A percentile compares a stretch with the other conserved stretches of the same genome.
Conservation (phyloP, 257 asterid genomes). For the Mentha longifolia region DNA sequence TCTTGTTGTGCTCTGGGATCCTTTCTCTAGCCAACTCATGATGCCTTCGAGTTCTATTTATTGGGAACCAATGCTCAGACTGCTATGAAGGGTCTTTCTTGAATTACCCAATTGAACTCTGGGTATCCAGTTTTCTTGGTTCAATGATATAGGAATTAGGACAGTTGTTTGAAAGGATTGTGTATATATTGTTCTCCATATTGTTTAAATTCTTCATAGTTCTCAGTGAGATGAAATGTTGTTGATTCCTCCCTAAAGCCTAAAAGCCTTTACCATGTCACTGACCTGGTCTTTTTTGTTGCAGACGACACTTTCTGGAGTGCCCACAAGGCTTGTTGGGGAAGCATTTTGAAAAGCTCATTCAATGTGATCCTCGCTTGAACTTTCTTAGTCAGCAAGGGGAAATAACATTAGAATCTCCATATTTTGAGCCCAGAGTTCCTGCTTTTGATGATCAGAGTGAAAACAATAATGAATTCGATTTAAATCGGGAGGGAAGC, state of each 20-base stretch:
- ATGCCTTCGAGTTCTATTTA: constrained; percentile 2
- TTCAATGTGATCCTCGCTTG: constrained; percentile 96
- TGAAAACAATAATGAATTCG: constrained; percentile 49
- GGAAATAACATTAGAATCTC: constrained; percentile 69
- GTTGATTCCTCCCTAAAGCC: constrained; percentile 1
- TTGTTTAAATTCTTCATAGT: not conserved
- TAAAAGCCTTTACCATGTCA: constrained; percentile 6
- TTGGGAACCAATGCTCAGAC: not conserved
- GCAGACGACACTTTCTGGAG: constrained; percentile 89
- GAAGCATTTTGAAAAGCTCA: constrained; percentile 90
- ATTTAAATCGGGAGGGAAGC: constrained; percentile 66
- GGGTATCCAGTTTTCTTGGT: not conserved
- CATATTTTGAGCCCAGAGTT: constrained; percentile 68
- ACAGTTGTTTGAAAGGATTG: not conserved
- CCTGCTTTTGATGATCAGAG: constrained; percentile 60
- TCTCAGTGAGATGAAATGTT: not conserved
- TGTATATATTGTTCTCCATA: not conserved
- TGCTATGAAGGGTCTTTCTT: not conserved
- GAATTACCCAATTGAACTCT: not conserved
- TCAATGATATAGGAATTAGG: not conserved
- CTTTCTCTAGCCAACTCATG: not conserved
- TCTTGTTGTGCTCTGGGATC: not conserved
- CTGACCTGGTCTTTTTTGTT: constrained; percentile 19
- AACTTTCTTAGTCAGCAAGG: constrained; percentile 86
- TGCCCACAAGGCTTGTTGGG: constrained; percentile 87